These are phyloP conservation scores for Ilyonectria mors-panacis DNA, from an alignment of 2,329 filamentous ascomycete species.

Conservation along the genomic window DNA sequence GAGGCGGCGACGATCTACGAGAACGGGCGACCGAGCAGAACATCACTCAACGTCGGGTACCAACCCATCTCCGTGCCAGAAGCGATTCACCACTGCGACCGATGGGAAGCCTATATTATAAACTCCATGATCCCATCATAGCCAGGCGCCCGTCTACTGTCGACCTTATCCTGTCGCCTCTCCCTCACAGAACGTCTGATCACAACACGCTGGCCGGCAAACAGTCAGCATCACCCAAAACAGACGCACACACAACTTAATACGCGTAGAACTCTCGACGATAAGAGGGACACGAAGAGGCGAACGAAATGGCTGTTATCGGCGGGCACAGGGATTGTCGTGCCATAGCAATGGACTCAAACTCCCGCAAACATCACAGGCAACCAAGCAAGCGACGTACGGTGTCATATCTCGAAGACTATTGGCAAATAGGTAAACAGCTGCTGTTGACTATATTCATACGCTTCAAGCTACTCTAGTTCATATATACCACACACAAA, in stretches of 20 bases:
- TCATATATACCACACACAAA: constrained; percentile 40
- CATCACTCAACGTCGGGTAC: background rate
- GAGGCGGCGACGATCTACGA: background rate
- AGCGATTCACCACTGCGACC: background rate
- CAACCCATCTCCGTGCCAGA: background rate
- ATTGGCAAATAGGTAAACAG: background rate
- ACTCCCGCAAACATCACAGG: background rate
- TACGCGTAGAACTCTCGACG: no score
- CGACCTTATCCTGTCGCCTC: no score
- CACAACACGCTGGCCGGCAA: no score
- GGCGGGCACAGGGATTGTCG: no score
- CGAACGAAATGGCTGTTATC: no score
- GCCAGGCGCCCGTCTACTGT: background rate
- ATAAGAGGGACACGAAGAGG: no score
- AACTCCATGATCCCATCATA: background rate
- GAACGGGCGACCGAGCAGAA: background rate
- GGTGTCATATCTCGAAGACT: background rate
- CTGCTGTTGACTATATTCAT: constrained; percentile 29
- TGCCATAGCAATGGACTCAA: no score
- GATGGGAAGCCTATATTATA: background rate
- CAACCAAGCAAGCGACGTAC: background rate
- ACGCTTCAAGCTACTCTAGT: constrained; percentile 44
- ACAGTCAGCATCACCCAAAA: no score
- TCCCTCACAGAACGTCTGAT: no score
- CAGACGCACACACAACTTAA: no score